phyloP scores from a whole-genome alignment of 139 green algal species.

The Chlamydomonas sp. region DNA sequence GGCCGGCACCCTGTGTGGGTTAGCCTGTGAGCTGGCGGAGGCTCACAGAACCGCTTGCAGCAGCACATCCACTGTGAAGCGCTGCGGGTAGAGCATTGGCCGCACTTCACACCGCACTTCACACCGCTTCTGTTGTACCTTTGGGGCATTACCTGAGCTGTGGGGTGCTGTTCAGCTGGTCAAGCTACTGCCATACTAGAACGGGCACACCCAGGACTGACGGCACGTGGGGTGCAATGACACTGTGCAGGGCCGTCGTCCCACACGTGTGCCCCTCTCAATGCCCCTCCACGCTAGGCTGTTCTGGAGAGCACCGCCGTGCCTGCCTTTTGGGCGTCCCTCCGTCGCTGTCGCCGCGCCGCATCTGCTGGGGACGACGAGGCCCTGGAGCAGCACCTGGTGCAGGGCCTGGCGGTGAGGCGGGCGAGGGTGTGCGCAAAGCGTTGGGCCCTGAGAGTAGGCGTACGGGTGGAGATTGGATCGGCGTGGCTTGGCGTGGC shows the following conservation, averaged over 20 bases:
- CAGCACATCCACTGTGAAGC: background rate
- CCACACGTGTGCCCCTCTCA: no score
- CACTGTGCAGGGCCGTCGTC: no score
- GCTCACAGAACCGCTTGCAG: background rate
- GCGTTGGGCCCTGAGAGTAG: no score
- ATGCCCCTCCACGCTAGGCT: background rate
- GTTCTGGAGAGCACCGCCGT: background rate
- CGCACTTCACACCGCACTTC: background rate
- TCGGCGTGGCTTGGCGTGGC: background rate
- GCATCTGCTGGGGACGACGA: slow-evolving; percentile 19
- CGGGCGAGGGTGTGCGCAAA: background rate
- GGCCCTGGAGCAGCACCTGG: slow-evolving; percentile 12
- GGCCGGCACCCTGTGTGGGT: background rate
- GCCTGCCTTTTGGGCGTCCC: slow-evolving; percentile 8
- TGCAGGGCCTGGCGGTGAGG: slow-evolving; percentile 11
- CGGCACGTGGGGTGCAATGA: no score
- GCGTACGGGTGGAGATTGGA: background rate
- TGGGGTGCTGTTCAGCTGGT: background rate
- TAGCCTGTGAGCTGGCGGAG: background rate
- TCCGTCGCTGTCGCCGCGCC: background rate
- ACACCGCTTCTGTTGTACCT: background rate
- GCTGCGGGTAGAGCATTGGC: background rate
- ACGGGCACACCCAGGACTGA: no score
- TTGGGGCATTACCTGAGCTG: background rate
- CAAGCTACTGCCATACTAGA: no score